These are phyloP conservation scores for Lactifluus hygrophoroides DNA, from an alignment of 768 basidiomycete species.

Conservation along the genomic window DNA sequence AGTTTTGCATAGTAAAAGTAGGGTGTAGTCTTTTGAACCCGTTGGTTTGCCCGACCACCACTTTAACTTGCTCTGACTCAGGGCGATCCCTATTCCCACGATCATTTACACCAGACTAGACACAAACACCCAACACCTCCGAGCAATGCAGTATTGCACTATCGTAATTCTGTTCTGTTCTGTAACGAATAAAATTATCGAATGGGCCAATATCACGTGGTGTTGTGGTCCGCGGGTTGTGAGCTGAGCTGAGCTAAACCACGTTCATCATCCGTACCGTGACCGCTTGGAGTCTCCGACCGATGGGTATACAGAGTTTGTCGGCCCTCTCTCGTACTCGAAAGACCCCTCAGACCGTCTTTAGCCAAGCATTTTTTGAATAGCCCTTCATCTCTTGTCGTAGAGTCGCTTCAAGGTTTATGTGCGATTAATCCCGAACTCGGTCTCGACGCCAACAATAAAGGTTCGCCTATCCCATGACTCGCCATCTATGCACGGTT, in stretches of 20 bases:
- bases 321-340: not conserved
- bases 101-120: not conserved
- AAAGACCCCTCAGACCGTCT: not conserved
- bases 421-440: conserved; percentile 63
- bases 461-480: conserved; percentile 38
- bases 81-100: conserved; percentile 7
- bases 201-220: too few species aligned
- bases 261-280: too few species aligned
- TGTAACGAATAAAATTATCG: too few species aligned
- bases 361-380: conserved; percentile 73
- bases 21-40: not conserved
- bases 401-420: conserved; percentile 71
- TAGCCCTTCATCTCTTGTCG: conserved; percentile 55
- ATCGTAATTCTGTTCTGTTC: too few species aligned
- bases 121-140: too few species aligned
- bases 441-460: conserved; percentile 59
- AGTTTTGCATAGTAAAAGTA: conserved; percentile 5
- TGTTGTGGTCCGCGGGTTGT: too few species aligned
- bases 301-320: conserved; percentile 11
- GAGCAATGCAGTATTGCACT: too few species aligned
- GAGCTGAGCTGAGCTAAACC: too few species aligned
- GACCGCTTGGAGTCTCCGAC: too few species aligned
- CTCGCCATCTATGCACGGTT: not conserved
- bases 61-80: too few species aligned
- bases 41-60: too few species aligned